Evolutionary conservation across 2,329 filamentous ascomycete species (phyloP), one percentile per base, ranked within the genome.

Genomic region (Xylariaceae sp.): DNA sequence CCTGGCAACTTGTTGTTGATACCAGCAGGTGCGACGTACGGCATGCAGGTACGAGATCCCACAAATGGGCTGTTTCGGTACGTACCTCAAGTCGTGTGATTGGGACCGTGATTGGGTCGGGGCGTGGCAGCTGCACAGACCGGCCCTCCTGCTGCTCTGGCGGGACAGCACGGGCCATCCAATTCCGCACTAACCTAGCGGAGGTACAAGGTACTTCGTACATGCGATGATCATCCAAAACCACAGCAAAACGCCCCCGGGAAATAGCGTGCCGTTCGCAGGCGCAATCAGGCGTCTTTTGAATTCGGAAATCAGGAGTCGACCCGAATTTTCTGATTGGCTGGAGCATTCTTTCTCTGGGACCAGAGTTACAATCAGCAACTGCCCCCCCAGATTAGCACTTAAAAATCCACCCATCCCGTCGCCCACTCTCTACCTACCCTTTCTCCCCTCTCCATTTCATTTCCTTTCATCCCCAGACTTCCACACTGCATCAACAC

Each of bases 351-450:
- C 49, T 59, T 59, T 53, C 60, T 61, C 55, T 45, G 55, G 54
- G 55, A 47, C 49, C 51, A 54, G 54, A 62, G 54, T 51, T 58
- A 51, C 61, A 66, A 66, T 65, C 67, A 67, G 65, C 65, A 65
- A 62, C 57, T 62, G 58, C 61, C 59, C 26, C 15, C 61, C 64
- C 62, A 54, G 56, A 54, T 43, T 41, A 62, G 57, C 60, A 57
- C 63, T 68, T 26, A 5, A 26, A 52, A 55, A 56, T 51, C 46
- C 16, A 21, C 39, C 42, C 39, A 40, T 49, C 57, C 50, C 51
- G 51, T 49, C 50, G 30, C 19, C 44, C 45, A 47, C 60, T 60
- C 63, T 60, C 56, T 43, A 22, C 39, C 48, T 45, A 26, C 26
- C 26, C 19, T 26, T 44, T 45, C 41, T 41, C 34, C 19, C 12